phyloP scores from a whole-genome alignment of 148 eudicot species.

The Camellia granthamiana region DNA sequence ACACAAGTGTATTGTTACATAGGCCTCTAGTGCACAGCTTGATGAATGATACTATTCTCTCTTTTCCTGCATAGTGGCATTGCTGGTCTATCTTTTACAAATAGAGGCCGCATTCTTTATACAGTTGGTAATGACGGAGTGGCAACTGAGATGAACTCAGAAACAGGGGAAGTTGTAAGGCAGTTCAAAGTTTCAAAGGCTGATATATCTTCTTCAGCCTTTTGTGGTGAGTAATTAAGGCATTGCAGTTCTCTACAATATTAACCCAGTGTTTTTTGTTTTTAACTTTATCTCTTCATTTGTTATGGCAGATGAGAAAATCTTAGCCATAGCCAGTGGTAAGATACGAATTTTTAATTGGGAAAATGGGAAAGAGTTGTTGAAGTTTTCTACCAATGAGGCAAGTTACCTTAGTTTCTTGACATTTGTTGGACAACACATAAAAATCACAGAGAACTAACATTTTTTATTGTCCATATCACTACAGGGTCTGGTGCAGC shows the following conservation, averaged over 20 bases:
- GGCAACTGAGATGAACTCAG: conserved; percentile 33
- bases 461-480: not conserved
- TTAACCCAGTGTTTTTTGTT: not conserved
- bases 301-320: conserved; percentile 30
- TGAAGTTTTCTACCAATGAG: conserved; percentile 33
- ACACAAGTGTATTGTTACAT: not conserved
- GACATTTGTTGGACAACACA: conserved; percentile 1
- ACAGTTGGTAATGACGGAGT: conserved; percentile 25
- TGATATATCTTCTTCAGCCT: conserved; percentile 23
- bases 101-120: conserved; percentile 27
- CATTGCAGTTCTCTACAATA: conserved; percentile 1
- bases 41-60: not conserved
- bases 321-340: conserved; percentile 26
- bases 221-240: conserved; percentile 24
- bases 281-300: conserved; percentile 4
- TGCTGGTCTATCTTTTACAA: conserved; percentile 32
- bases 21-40: not conserved
- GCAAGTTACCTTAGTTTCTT: conserved; percentile 19
- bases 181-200: conserved; percentile 31
- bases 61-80: conserved; percentile 23
- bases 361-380: conserved; percentile 34
- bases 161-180: conserved; percentile 31
- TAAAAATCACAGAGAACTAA: not conserved
- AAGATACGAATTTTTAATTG: conserved; percentile 28
- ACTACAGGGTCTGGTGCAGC: conserved; percentile 25